phyloP scores from a whole-genome alignment of 2,329 filamentous ascomycete genomes.

The Xylariaceae sp. region DNA sequence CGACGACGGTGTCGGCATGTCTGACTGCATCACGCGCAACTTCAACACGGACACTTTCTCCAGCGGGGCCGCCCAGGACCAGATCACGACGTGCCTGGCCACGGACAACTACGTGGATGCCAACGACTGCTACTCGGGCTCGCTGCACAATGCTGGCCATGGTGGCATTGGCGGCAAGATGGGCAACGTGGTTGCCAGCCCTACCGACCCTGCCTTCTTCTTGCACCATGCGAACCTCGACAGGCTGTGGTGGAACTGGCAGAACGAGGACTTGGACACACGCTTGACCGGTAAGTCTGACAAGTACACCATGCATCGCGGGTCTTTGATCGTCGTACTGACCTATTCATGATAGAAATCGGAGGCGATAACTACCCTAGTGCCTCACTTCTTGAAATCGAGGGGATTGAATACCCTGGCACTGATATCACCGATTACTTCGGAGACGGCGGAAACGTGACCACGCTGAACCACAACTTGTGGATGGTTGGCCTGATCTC shows the following conservation, averaged over 20 bases:
- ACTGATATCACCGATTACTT: conserved; percentile 3
- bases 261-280: neutral
- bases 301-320: no score
- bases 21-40: conserved; percentile 4
- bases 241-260: conserved; percentile 6
- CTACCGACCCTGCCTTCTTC: conserved; percentile 4
- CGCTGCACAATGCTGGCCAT: conserved; percentile 1
- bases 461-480: conserved; percentile 9
- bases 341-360: neutral
- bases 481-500: conserved; percentile 5
- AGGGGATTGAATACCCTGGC: conserved; percentile 1
- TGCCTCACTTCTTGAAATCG: neutral
- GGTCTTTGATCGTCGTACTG: no score
- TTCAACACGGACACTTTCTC: neutral
- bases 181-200: neutral
- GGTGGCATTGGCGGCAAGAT: conserved; percentile 3
- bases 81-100: conserved; percentile 2
- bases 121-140: conserved; percentile 1
- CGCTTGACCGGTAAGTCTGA: conserved; percentile 2
- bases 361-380: conserved; percentile 3
- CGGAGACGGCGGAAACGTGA: conserved; percentile 4
- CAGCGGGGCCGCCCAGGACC: conserved; percentile 2
- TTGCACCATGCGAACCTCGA: conserved; percentile 7
- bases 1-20: neutral
- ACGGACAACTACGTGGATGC: conserved; percentile 3